Evolutionary conservation across 2,329 filamentous ascomycete species (phyloP).

Genomic region (Xylaria sp.): DNA sequence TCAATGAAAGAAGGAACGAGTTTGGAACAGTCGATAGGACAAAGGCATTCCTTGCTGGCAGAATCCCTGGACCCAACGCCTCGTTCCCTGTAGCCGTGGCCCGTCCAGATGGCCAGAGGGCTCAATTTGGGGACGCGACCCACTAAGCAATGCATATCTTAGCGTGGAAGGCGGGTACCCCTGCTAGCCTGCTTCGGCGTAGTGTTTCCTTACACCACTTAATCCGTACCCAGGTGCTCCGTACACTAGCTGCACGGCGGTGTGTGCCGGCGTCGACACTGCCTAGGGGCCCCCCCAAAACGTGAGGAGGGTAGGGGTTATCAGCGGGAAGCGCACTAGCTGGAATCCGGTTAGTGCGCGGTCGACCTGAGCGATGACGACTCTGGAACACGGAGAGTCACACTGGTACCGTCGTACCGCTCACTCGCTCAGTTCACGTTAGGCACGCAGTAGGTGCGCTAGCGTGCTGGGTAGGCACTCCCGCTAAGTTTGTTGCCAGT

Average conservation of each 20-base stretch:
- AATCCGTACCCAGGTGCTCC: too few relatives aligned
- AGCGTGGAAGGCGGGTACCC: not conserved
- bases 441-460: not conserved
- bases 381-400: not conserved
- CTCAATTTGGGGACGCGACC: not conserved
- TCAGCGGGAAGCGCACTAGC: not conserved
- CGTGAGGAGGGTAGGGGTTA: slow-evolving; percentile 14
- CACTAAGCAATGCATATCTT: not conserved
- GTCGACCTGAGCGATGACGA: not conserved
- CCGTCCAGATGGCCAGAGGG: slow-evolving; percentile 18
- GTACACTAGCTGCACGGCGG: not conserved
- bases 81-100: slow-evolving; percentile 23
- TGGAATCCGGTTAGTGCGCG: not conserved
- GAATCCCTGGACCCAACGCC: slow-evolving; percentile 21
- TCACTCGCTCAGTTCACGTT: not conserved
- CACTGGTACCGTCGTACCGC: not conserved
- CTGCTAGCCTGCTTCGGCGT: too few relatives aligned
- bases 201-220: too few relatives aligned
- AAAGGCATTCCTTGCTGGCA: slow-evolving; percentile 27
- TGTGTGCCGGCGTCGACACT: not conserved
- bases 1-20: slow-evolving; percentile 33
- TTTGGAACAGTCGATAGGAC: slow-evolving; percentile 31
- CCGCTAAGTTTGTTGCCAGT: not conserved
- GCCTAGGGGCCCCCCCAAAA: not conserved
- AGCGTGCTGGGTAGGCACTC: not conserved